Evolutionary conservation across 768 basidiomycete species (phyloP), one percentile per base, ranked within the genome.

Genomic region (Mycena floridula): DNA sequence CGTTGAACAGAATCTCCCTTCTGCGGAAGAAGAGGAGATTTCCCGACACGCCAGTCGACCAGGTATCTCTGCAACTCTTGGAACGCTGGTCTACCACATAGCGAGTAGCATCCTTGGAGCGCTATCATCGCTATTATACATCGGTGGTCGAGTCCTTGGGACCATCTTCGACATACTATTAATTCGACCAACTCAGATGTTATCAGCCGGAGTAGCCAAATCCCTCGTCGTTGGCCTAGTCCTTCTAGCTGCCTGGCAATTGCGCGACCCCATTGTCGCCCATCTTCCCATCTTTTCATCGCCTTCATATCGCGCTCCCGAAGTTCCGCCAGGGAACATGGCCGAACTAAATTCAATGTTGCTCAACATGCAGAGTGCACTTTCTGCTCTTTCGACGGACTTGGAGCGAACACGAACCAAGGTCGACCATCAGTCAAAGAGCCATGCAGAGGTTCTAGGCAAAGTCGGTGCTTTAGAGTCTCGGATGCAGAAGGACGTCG

Each of bases 331-430:
- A 1, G 69, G 73, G n/a, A 75, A 87, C 57, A 64, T 89, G 16
- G 72, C 74, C 4, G 87, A 87, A 44, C 65, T 90, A 20, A 68
- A 79, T 2, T 66, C 69, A 6, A 78, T 87, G 7, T 61, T 91
- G 11, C 73, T 75, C 47, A 66, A 67, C 26, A 72, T 90, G 30
- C 88, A 90, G 59, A 69, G 63, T 21, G 79, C 73, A 1, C 64
- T 89, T 12, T 77, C 80, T 12, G 70, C 73, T 6, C 64, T 91
- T 13, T 76, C 81, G 4, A 51, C 66, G 12, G 81, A 85, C 39
- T 61, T 67, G 9, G 74, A 84, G 47, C 72, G 70, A 37, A 63
- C 67, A 4, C 71, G 73, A 42, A 55, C 63, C 5, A 73, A 74
- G 47, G 62, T 76, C 18, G 82, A 85, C 21, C 73, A 71, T 24